phyloP scores from a whole-genome alignment of 129 eudicot species.

The Scalesia atractyloides region DNA sequence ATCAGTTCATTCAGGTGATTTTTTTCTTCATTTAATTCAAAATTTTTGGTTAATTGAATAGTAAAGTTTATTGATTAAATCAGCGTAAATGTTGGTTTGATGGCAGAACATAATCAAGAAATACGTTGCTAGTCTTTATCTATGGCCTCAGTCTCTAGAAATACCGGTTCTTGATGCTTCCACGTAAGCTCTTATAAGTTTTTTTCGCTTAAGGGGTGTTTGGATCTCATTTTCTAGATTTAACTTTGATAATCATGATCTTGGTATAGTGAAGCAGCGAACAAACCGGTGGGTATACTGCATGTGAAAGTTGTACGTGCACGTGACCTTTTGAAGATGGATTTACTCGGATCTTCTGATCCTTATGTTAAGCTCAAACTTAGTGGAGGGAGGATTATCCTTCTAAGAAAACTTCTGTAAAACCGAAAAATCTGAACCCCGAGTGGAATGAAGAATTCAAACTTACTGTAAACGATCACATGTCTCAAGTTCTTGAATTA shows the following conservation, averaged over 20 bases:
- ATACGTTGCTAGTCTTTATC: constrained; percentile 59
- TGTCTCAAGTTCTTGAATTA: constrained; percentile 59
- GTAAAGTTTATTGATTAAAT: constrained; percentile 20
- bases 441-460: constrained; percentile 66
- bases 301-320: constrained; percentile 61
- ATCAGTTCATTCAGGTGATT: constrained; percentile 60
- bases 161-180: constrained; percentile 66
- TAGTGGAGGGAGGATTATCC: constrained; percentile 63
- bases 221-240: too few relatives aligned
- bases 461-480: constrained; percentile 58
- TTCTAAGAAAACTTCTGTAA: constrained; percentile 51
- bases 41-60: neutral
- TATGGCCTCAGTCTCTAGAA: constrained; percentile 67
- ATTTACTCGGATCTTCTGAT: constrained; percentile 57
- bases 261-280: constrained; percentile 47
- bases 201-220: too few relatives aligned
- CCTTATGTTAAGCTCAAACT: constrained; percentile 57
- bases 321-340: constrained; percentile 51
- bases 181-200: constrained; percentile 59
- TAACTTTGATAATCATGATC: constrained; percentile 24
- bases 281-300: constrained; percentile 63
- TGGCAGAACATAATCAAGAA: constrained; percentile 55
- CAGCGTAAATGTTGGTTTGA: constrained; percentile 24
- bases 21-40: too few relatives aligned
- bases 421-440: constrained; percentile 55